phyloP scores from a whole-genome alignment of 2,329 filamentous ascomycete species.

The Stagonosporopsis vannaccii region DNA sequence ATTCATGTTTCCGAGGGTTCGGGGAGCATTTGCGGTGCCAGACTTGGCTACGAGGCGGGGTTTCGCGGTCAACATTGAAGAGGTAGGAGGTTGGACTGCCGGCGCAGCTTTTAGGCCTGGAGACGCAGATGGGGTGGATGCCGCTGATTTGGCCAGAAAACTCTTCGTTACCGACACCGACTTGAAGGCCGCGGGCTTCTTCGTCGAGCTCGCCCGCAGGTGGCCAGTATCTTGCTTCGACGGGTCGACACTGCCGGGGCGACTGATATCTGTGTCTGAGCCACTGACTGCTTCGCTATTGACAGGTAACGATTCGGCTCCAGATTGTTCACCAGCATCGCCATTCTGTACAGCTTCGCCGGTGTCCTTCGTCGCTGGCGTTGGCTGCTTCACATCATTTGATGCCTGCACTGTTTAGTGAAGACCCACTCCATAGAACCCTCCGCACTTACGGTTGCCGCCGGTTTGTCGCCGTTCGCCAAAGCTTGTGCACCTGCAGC shows the following conservation, averaged over 20 bases:
- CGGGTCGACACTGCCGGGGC: slow-evolving; percentile 60
- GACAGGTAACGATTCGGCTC: slow-evolving; percentile 41
- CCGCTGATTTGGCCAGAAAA: slow-evolving; percentile 76
- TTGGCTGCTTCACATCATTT: slow-evolving; percentile 21
- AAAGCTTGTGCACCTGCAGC: slow-evolving; percentile 26
- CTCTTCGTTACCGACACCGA: slow-evolving; percentile 85
- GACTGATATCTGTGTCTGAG: slow-evolving; percentile 78
- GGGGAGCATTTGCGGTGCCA: slow-evolving; percentile 64
- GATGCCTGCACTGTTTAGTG: slow-evolving; percentile 30
- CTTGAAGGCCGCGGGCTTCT: slow-evolving; percentile 82
- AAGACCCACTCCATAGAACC: neutral
- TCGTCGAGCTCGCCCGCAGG: slow-evolving; percentile 63
- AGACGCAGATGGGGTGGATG: slow-evolving; percentile 61
- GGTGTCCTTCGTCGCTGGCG: slow-evolving; percentile 21
- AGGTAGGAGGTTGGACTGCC: slow-evolving; percentile 42
- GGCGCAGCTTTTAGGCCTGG: slow-evolving; percentile 62
- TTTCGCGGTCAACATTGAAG: slow-evolving; percentile 63
- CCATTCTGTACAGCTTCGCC: slow-evolving; percentile 46
- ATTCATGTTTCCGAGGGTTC: slow-evolving; percentile 63
- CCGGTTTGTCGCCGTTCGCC: slow-evolving; percentile 25
- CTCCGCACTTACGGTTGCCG: slow-evolving; percentile 33
- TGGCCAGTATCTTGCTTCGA: slow-evolving; percentile 66
- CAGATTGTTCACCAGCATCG: slow-evolving; percentile 44
- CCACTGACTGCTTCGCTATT: slow-evolving; percentile 75
- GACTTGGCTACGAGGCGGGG: slow-evolving; percentile 80